phyloP scores from a whole-genome alignment of 176 grass and related monocot species.

The Themeda triandra region DNA sequence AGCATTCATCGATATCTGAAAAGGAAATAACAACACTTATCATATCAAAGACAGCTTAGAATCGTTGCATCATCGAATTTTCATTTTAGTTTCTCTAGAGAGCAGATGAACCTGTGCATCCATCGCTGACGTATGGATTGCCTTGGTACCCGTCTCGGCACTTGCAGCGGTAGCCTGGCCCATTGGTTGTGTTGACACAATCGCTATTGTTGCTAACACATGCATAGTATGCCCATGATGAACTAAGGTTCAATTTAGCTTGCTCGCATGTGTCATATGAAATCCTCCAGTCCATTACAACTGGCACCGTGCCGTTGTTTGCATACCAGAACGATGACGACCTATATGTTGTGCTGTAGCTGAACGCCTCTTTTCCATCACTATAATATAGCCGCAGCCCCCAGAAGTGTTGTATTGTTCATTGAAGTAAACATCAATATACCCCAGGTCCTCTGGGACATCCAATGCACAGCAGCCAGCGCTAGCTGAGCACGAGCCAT shows the following conservation, averaged over 20 bases:
- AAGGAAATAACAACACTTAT: background rate
- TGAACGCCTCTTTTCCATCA: conserved; percentile 10
- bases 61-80: too few relatives aligned
- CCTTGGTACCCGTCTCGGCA: background rate
- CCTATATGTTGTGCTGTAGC: background rate
- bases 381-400: background rate
- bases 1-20: too few relatives aligned
- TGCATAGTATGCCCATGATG: too few relatives aligned
- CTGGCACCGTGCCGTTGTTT: background rate
- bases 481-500: background rate
- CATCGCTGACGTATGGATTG: background rate
- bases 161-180: background rate
- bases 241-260: background rate
- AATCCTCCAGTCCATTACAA: conserved; percentile 22
- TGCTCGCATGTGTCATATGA: background rate
- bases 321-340: background rate
- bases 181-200: background rate
- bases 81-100: background rate
- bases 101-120: conserved; percentile 7
- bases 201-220: too few relatives aligned
- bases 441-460: background rate
- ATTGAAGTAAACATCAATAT: background rate
- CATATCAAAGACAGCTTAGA: too few relatives aligned
- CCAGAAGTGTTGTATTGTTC: background rate
- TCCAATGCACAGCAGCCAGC: background rate